These are phyloP conservation scores for Cyclotella sp. DNA, from an alignment of 108 stramenopile genomes.

Conservation along the genomic window DNA sequence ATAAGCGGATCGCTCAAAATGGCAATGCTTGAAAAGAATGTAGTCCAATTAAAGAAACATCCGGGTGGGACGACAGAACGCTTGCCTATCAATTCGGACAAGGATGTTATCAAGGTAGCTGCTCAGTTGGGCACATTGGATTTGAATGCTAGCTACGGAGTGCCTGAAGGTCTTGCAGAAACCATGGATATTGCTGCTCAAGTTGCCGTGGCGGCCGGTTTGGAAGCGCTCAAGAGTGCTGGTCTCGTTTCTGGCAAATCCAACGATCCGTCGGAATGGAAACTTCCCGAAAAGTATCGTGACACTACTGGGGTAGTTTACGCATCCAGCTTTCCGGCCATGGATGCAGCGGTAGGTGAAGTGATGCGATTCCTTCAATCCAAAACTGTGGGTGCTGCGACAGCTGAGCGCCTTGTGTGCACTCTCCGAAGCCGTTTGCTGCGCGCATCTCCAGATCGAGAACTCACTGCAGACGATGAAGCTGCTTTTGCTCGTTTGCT, in stretches of 20 bases:
- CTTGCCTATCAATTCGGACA: constrained; percentile 61
- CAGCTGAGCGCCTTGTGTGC: constrained; percentile 75
- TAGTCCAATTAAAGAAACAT: constrained; percentile 84
- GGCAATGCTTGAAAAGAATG: constrained; percentile 94
- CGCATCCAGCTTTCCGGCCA: constrained; percentile 94
- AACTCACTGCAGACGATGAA: constrained; percentile 86
- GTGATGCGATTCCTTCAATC: constrained; percentile 93
- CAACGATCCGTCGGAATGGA: constrained; percentile 86
- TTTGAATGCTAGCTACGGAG: constrained; percentile 84
- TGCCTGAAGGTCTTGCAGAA: constrained; percentile 84
- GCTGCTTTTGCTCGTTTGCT: constrained; percentile 82
- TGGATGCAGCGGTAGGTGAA: constrained; percentile 97
- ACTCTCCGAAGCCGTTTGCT: constrained; percentile 82
- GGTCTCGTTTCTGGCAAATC: constrained; percentile 86
- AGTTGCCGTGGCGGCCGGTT: constrained; percentile 94
- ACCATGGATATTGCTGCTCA: constrained; percentile 98
- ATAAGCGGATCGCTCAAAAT: constrained; percentile 66
- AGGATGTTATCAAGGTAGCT: constrained; percentile 85
- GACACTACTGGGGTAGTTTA: constrained; percentile 95
- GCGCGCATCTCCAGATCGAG: constrained; percentile 66
- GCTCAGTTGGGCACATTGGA: constrained; percentile 88
- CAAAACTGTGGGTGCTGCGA: constrained; percentile 86
- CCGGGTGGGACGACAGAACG: constrained; percentile 68
- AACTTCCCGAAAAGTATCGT: constrained; percentile 89
- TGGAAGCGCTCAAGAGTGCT: constrained; percentile 95